phyloP scores from a whole-genome alignment of 2,329 filamentous ascomycete species.

The Colletotrichum scovillei region DNA sequence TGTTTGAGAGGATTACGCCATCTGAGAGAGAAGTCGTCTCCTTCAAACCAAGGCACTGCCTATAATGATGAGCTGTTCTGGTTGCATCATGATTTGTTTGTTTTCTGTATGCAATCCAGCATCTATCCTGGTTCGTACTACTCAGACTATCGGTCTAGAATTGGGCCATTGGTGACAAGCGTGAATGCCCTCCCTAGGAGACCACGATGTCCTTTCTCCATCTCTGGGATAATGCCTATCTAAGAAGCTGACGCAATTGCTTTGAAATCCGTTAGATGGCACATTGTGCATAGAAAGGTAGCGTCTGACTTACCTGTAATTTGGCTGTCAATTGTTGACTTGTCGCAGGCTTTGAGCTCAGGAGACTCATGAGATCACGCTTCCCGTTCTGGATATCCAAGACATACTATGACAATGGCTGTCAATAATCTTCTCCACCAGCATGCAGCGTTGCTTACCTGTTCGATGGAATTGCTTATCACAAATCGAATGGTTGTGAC shows the following conservation, averaged over 20 bases:
- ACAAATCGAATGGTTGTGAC: not conserved
- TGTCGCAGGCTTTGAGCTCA: not conserved
- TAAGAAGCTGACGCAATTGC: not conserved
- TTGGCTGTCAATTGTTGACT: not conserved
- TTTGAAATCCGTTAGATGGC: not conserved
- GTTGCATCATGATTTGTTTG: no score
- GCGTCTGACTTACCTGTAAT: not conserved
- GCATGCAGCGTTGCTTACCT: not conserved
- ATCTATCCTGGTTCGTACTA: no score
- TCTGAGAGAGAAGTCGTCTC: no score
- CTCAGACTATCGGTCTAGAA: no score
- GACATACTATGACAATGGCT: not conserved
- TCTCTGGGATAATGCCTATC: not conserved
- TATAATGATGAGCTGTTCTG: no score
- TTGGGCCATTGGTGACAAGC: no score
- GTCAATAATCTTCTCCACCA: not conserved
- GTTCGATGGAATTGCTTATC: not conserved
- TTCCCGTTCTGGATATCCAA: not conserved
- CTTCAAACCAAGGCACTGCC: no score
- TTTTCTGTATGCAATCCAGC: no score
- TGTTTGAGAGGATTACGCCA: no score
- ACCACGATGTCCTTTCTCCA: no score
- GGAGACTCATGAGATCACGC: not conserved
- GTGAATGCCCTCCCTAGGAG: no score
- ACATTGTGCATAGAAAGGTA: rapidly evolving